phyloP scores from a whole-genome alignment of 805 yeast genomes.

The Metschnikowia noctiluminum region DNA sequence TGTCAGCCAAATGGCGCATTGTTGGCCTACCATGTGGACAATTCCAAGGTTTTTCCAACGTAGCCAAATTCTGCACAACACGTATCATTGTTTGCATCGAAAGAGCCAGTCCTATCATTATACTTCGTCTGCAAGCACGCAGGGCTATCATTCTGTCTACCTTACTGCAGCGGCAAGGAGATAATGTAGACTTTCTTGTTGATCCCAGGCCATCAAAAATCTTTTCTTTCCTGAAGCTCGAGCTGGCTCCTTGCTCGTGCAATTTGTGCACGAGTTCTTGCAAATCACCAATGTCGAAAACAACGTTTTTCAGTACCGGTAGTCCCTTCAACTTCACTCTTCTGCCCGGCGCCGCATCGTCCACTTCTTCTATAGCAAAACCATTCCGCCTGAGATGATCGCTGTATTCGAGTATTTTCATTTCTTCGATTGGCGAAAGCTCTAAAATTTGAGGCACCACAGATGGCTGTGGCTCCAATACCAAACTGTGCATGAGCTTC shows the following conservation, averaged over 20 bases:
- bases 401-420: slow-evolving; percentile 59
- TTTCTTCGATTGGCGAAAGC: slow-evolving; percentile 74
- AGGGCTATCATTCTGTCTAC: slow-evolving; percentile 83
- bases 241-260: slow-evolving; percentile 38
- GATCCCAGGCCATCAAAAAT: neutral
- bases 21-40: slow-evolving; percentile 99
- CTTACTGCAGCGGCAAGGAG: slow-evolving; percentile 57
- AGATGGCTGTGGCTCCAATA: slow-evolving; percentile 58
- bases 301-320: slow-evolving; percentile 69
- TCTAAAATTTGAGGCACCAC: slow-evolving; percentile 59
- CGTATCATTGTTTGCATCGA: slow-evolving; percentile 55
- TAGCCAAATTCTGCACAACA: slow-evolving; percentile 66
- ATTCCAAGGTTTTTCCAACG: slow-evolving; percentile 90
- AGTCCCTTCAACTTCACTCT: slow-evolving; percentile 55
- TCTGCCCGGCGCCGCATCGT: slow-evolving; percentile 52
- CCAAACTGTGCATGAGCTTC: slow-evolving; percentile 50
- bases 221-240: neutral
- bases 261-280: slow-evolving; percentile 71
- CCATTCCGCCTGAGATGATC: slow-evolving; percentile 71
- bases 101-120: slow-evolving; percentile 86
- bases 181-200: neutral
- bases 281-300: slow-evolving; percentile 67
- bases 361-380: slow-evolving; percentile 49
- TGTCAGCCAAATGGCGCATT: slow-evolving; percentile 79
- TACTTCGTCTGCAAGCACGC: slow-evolving; percentile 92